phyloP scores from a whole-genome alignment of 257 asterid genomes.

The Prunella vulgaris region DNA sequence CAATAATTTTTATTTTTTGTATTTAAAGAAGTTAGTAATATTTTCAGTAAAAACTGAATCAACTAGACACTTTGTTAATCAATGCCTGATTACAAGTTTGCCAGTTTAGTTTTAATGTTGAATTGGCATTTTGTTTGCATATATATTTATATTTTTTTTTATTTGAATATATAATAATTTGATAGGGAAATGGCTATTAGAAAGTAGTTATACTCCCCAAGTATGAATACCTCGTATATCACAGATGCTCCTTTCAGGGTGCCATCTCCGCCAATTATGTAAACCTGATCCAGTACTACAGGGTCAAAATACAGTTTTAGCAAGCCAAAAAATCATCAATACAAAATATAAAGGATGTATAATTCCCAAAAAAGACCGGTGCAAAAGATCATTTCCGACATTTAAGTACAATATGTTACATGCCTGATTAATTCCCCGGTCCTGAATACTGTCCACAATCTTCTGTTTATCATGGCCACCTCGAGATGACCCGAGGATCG shows the following conservation, averaged over 20 bases:
- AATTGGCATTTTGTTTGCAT: neutral
- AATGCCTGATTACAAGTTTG: neutral
- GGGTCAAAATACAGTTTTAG: conserved; percentile 23
- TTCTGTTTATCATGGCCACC: conserved; percentile 88
- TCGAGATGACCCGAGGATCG: conserved; percentile 90
- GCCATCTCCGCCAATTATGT: conserved; percentile 97
- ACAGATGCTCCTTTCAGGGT: conserved; percentile 90
- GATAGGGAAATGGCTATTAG: conserved; percentile 4
- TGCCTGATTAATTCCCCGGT: conserved; percentile 96
- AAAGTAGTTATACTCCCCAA: conserved; percentile 6
- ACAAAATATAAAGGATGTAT: neutral
- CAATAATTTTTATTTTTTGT: neutral
- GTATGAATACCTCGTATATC: conserved; percentile 62
- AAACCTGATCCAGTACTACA: conserved; percentile 66
- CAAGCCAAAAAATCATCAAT: conserved; percentile 19
- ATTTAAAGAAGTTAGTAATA: neutral
- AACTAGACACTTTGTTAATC: neutral
- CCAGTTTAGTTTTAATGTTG: neutral
- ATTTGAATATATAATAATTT: neutral
- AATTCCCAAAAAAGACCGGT: conserved; percentile 12
- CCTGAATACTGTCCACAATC: conserved; percentile 96
- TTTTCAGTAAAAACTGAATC: neutral
- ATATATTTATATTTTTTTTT: too few relatives aligned
- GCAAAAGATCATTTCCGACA: neutral
- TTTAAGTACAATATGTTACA: conserved; percentile 20